Percentiles rank a stretch among this genome's conserved stretches.
Evolutionary conservation across 352 stramenopile species (phyloP).

Genomic region (Blastocystis sp.): DNA sequence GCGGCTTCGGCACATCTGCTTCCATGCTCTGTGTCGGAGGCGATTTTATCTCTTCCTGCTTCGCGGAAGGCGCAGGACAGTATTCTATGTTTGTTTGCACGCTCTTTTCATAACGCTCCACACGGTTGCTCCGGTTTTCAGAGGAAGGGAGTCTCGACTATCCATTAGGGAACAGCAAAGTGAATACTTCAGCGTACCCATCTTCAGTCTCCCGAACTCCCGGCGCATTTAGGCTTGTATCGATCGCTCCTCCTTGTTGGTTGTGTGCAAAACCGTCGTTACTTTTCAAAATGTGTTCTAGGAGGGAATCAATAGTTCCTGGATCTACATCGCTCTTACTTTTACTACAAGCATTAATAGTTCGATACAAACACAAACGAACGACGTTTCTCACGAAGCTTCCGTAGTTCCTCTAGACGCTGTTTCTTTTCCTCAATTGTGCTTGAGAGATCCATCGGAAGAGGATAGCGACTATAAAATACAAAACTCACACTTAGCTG

Average conservation of each 20-base stretch:
- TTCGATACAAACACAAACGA: background rate
- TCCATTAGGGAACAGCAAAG: background rate
- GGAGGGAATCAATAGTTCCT: background rate
- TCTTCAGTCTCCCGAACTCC: background rate
- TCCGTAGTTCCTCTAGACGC: slow-evolving; percentile 24
- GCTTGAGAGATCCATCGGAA: background rate
- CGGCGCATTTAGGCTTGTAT: background rate
- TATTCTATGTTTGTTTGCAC: background rate
- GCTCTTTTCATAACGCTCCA: slow-evolving; percentile 38
- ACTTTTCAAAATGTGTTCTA: slow-evolving; percentile 6
- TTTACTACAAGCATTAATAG: background rate
- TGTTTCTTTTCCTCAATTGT: slow-evolving; percentile 53
- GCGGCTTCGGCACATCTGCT: background rate
- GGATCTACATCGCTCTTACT: background rate
- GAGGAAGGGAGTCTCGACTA: background rate
- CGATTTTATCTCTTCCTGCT: background rate
- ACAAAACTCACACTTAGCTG: too few relatives aligned
- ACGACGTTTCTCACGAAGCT: background rate
- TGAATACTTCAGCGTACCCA: background rate
- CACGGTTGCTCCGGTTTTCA: background rate
- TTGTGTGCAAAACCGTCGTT: background rate
- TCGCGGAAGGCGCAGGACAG: background rate
- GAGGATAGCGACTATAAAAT: background rate
- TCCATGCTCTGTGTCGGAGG: background rate
- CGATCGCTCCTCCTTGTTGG: background rate